Base-by-base conservation (phyloP, 2,329 filamentous ascomycete genomes). In the Ploettnerulaceae sp. region DNA sequence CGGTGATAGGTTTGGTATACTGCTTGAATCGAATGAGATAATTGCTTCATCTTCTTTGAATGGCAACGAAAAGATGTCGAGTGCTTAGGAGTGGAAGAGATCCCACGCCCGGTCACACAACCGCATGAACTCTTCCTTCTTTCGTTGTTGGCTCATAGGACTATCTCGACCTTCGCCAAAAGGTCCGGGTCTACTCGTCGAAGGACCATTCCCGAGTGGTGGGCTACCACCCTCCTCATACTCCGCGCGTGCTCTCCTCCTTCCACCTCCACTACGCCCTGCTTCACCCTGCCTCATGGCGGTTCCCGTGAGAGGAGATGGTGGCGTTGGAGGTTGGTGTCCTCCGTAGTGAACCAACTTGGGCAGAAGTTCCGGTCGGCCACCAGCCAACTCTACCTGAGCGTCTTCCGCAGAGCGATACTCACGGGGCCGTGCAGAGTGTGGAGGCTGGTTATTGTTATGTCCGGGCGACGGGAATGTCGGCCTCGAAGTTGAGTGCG, bases 361-460 rank as follows among this genome's bases (percentile, higher is more conserved):
- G 17, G 93, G 93, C 40, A 96, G 74, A 11, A 97, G 74, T 49
- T 98, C 93, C 47, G 95, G 85, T 47, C 93, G 81, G n/a, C 93
- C 93, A 40, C 89, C 90, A 4, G 90, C 84, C 52, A 98, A 69
- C 54, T 93, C 88, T 48, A 88, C 86, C 50, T 97, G 90, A 2
- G 89, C 93, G 64, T 98, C 93, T 66, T 98, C 93, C 9, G 93
- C 93, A 3, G 91, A 96, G 60, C 89, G 86, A 68, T 95, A 97
- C 63, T 97, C 93, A 47, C 91, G 79, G 8, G 82, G 74, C 49
- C 91, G 81, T 41, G 66, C 67, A 1, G 75, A 74, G 7, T 76
- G 76, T 18, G 79, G 73, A 1, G 71, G 67, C 37, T 75, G 72
- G 18, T 54, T 73, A 59, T 71, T 73, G 21, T 82, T 81, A 56